Base-by-base conservation (phyloP, 257 asterid species). In the Solanum chaucha region DNA sequence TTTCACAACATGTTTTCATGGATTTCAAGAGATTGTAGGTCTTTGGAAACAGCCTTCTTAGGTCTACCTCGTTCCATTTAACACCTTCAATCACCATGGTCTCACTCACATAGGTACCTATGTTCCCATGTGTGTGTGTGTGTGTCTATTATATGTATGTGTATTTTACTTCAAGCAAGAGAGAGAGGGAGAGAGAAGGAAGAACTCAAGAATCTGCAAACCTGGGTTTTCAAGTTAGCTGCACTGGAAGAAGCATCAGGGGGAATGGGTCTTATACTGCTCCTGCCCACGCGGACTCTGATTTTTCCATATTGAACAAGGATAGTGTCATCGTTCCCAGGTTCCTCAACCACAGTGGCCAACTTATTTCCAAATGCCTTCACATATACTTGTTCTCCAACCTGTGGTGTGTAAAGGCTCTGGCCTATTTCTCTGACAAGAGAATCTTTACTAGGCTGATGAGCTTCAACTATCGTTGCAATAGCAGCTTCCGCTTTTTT, bases 281-380 rank as follows among this genome's bases (percentile, higher is more conserved):
- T 89, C 78, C 75, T 68, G 40, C 89, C 80, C 58, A 93, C 92
- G 5, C 98, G 97, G 86, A 91, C 92, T 87, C 92, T 92, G 83
- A 97, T 92, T 91, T 94, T 97, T 72, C 99, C 99, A 85, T 92
- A 95, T 86, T 92, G 98, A 85, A 97, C 96, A 86, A 97, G 95
- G 89, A 94, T 92, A 67, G 93, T 91, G 88, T 91, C 93, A 90
- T 95, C 98, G 85, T 91, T 96, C 64, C 92, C 92, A 41, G 98
- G 94, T 68, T 92, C 92, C 93, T 97, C 99, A 87, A 93, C 94
- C 30, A 95, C 97, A 24, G 98, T 94, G 86, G 96, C 99, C 89
- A 92, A 73, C 90, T 93, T 97, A 87, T 90, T 93, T 82, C 99
- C 97, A 86, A 95, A 91, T 58, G 90, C 93, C 88, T 92, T 93